These are phyloP conservation scores for Claviceps digitariae DNA, from an alignment of 2,329 filamentous ascomycete genomes.

Conservation along the genomic window DNA sequence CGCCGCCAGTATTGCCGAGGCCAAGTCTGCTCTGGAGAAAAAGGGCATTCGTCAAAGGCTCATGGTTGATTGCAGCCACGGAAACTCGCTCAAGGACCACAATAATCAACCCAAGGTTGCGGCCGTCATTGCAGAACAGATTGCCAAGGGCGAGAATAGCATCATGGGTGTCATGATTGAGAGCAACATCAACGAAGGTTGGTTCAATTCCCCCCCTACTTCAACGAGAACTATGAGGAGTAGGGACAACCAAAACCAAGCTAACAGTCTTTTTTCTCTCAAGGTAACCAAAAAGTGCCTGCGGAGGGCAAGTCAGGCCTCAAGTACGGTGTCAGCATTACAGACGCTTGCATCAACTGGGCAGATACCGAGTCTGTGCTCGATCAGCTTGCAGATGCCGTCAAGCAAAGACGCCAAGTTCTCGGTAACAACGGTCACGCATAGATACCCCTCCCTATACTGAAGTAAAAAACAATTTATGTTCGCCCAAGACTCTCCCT, in stretches of 20 bases:
- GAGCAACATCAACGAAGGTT: conserved; percentile 81
- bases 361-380: conserved; percentile 69
- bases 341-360: conserved; percentile 93
- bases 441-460: background rate
- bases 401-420: conserved; percentile 53
- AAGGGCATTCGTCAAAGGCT: conserved; percentile 62
- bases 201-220: background rate
- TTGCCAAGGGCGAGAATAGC: conserved; percentile 71
- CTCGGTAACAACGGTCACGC: background rate
- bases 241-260: background rate
- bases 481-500: background rate
- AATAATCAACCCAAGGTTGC: conserved; percentile 78
- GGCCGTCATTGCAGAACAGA: conserved; percentile 65
- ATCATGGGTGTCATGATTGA: conserved; percentile 99
- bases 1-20: conserved; percentile 63
- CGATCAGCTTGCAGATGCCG: conserved; percentile 73
- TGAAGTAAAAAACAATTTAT: background rate
- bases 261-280: background rate
- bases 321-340: conserved; percentile 87
- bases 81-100: conserved; percentile 95
- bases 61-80: conserved; percentile 98
- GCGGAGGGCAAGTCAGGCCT: conserved; percentile 63
- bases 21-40: conserved; percentile 64
- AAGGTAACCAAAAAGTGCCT: conserved; percentile 66
- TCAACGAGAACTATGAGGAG: background rate